Conservation (phyloP, 2,329 filamentous ascomycete species). For the Cadophora sp. region DNA sequence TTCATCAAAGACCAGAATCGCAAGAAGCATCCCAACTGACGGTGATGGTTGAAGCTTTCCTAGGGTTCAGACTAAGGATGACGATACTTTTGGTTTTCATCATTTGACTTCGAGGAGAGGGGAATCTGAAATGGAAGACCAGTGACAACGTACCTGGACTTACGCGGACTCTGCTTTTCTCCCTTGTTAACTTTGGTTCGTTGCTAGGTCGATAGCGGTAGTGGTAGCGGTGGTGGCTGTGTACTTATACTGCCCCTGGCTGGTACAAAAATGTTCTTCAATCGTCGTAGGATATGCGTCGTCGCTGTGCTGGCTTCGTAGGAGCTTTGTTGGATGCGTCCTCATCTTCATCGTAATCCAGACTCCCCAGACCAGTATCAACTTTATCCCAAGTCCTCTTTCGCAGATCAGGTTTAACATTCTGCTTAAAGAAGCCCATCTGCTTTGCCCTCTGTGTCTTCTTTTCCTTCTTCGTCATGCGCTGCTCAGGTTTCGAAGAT, state of each 20-base stretch:
- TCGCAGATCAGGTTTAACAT: conserved; percentile 64
- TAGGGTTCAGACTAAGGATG: conserved; percentile 88
- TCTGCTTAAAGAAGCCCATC: conserved; percentile 47
- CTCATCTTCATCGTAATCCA: conserved; percentile 63
- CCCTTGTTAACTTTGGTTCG: not conserved
- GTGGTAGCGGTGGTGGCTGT: not conserved
- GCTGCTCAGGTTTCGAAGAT: conserved; percentile 17
- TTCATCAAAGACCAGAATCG: conserved; percentile 52
- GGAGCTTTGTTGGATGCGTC: conserved; percentile 32
- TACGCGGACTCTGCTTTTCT: not conserved
- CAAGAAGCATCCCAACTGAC: conserved; percentile 47
- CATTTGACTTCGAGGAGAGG: conserved; percentile 56
- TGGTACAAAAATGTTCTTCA: conserved; percentile 36
- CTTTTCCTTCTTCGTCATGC: conserved; percentile 33
- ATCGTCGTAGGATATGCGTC: conserved; percentile 57
- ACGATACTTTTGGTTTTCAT: conserved; percentile 87
- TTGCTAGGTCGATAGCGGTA: not conserved
- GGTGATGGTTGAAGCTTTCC: conserved; percentile 18
- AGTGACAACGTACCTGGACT: conserved; percentile 6
- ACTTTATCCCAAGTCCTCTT: conserved; percentile 74
- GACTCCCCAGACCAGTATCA: conserved; percentile 63
- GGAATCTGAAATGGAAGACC: not conserved
- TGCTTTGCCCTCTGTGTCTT: conserved; percentile 38
- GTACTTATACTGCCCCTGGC: not conserved
- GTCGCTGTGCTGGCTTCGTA: conserved; percentile 49